Conservation (phyloP, 2,329 filamentous ascomycete genomes). For the Trichoderma sp. region DNA sequence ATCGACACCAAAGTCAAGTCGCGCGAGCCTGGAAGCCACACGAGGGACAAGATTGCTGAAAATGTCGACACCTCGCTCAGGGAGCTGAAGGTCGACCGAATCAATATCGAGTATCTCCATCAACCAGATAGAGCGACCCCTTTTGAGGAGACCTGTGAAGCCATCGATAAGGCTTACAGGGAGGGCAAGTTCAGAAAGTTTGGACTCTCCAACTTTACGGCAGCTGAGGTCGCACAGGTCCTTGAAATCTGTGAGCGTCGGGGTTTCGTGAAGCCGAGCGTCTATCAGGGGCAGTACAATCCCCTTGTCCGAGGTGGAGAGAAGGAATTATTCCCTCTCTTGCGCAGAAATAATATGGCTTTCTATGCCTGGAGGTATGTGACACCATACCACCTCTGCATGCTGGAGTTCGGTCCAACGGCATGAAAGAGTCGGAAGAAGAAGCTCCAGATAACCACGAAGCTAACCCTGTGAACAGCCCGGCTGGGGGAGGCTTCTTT, state of each 20-base stretch:
- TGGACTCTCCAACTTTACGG: slow-evolving; percentile 51
- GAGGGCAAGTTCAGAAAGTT: slow-evolving; percentile 68
- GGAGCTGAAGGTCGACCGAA: slow-evolving; percentile 31
- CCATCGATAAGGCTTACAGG: slow-evolving; percentile 12
- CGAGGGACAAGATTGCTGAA: slow-evolving; percentile 35
- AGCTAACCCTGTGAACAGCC: neutral
- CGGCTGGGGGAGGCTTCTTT: slow-evolving; percentile 18
- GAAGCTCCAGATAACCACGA: neutral
- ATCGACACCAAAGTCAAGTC: slow-evolving; percentile 45
- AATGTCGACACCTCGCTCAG: slow-evolving; percentile 41
- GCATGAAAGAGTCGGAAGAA: neutral
- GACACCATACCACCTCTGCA: neutral
- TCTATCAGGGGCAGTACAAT: slow-evolving; percentile 55
- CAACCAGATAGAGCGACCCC: slow-evolving; percentile 18
- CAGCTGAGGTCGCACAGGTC: slow-evolving; percentile 48
- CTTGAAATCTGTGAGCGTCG: slow-evolving; percentile 47
- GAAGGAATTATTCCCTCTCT: slow-evolving; percentile 45
- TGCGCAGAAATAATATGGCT: slow-evolving; percentile 46
- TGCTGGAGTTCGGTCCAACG: too few relatives aligned
- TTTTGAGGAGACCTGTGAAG: slow-evolving; percentile 21
- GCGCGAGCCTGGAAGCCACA: slow-evolving; percentile 36
- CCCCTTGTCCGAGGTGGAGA: slow-evolving; percentile 47
- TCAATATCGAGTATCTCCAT: slow-evolving; percentile 22
- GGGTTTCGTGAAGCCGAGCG: slow-evolving; percentile 46
- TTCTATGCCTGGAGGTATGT: slow-evolving; percentile 47